Evolutionary conservation across 2,329 filamentous ascomycete species (phyloP).

Genomic region (Cryphonectria nitschkei): DNA sequence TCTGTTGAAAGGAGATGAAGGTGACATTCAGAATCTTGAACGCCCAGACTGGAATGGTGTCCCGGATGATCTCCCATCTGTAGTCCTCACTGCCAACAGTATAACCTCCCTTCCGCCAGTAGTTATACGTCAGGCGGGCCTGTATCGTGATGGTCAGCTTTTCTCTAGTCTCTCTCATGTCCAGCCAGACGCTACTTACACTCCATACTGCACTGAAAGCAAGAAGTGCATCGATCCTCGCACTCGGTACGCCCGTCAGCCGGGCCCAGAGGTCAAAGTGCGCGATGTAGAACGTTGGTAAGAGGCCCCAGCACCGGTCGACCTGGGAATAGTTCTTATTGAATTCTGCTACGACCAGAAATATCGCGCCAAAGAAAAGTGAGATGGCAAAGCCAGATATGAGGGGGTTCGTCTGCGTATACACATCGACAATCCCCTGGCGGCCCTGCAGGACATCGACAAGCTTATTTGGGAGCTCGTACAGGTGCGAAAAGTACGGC

Average conservation of each 20-base stretch:
- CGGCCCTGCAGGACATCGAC: constrained; percentile 62
- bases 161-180: neutral
- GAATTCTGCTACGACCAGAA: constrained; percentile 77
- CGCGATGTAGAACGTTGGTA: constrained; percentile 83
- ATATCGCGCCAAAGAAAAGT: constrained; percentile 69
- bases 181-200: constrained; percentile 53
- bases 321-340: constrained; percentile 98
- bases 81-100: constrained; percentile 90
- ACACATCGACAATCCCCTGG: constrained; percentile 70
- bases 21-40: constrained; percentile 86
- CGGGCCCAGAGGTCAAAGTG: constrained; percentile 87
- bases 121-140: constrained; percentile 90
- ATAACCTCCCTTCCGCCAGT: constrained; percentile 95
- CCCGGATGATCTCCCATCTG: constrained; percentile 80
- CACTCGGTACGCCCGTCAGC: constrained; percentile 69
- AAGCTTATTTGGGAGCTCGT: constrained; percentile 68
- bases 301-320: constrained; percentile 87
- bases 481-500: constrained; percentile 73
- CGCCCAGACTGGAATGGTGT: constrained; percentile 61
- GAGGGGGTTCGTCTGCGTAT: constrained; percentile 84
- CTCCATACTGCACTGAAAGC: constrained; percentile 78
- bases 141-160: constrained; percentile 43
- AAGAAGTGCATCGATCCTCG: constrained; percentile 73
- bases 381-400: constrained; percentile 75
- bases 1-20: constrained; percentile 88